phyloP scores from a whole-genome alignment of 2,329 filamentous ascomycete genomes.

The Microdochium bolleyi region DNA sequence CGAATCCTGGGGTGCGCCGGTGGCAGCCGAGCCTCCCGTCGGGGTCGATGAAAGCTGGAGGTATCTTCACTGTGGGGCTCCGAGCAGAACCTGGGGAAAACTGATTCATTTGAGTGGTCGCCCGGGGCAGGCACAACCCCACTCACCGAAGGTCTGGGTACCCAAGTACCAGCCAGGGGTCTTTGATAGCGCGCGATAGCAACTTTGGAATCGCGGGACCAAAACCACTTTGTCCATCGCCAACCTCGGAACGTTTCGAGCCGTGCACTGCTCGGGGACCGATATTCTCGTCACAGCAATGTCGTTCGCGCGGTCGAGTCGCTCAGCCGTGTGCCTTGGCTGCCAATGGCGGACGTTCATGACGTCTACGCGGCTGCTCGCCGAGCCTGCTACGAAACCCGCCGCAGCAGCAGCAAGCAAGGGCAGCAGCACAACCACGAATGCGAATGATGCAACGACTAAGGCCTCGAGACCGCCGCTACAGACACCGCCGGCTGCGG shows the following conservation, averaged over 20 bases:
- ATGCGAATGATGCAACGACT: not conserved
- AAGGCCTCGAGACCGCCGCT: not conserved
- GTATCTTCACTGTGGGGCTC: not conserved
- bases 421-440: constrained; percentile 2
- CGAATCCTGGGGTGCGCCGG: constrained; percentile 9
- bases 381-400: constrained; percentile 14
- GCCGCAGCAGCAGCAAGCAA: constrained; percentile 4
- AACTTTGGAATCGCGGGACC: no score
- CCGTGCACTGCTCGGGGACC: not conserved
- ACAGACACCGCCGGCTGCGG: constrained; percentile 1
- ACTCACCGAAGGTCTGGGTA: no score
- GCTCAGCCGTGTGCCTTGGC: constrained; percentile 32
- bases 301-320: constrained; percentile 16
- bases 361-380: constrained; percentile 29
- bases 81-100: no score
- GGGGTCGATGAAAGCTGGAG: no score
- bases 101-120: no score
- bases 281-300: constrained; percentile 1
- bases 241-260: not conserved
- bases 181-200: no score
- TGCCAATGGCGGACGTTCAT: constrained; percentile 46
- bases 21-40: constrained; percentile 3
- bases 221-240: not conserved
- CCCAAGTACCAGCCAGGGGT: no score
- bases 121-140: no score